Percentiles rank a stretch among this genome's conserved stretches.
These are phyloP conservation scores for Piloderma croceum DNA, from an alignment of 768 basidiomycete genomes.

Conservation along the genomic window DNA sequence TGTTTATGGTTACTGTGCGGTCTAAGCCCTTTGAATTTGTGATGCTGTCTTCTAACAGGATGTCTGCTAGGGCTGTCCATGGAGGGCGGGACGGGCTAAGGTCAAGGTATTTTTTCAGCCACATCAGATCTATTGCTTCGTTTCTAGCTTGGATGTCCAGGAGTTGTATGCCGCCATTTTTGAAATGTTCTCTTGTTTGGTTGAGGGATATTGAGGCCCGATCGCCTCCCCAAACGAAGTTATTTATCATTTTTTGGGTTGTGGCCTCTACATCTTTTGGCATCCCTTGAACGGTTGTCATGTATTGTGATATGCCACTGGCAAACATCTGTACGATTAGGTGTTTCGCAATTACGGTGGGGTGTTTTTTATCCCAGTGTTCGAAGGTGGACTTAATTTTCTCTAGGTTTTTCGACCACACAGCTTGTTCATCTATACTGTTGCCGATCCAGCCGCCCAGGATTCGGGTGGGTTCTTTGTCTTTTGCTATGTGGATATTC, in stretches of 20 bases:
- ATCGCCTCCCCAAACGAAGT: constrained; percentile 8
- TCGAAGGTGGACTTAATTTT: constrained; percentile 3
- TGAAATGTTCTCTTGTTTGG: constrained; percentile 13
- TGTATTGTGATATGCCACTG: constrained; percentile 21
- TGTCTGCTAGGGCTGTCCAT: constrained; percentile 27
- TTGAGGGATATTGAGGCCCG: constrained; percentile 2
- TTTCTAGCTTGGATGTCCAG: constrained; percentile 21
- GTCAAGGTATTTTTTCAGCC: constrained; percentile 19
- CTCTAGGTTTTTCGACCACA: constrained; percentile 9
- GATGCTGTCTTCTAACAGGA: constrained; percentile 4
- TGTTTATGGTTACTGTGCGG: constrained; percentile 7
- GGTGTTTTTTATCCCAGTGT: constrained; percentile 8
- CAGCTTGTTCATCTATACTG: neutral
- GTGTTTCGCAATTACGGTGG: constrained; percentile 10
- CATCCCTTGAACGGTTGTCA: constrained; percentile 23
- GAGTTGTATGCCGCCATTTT: constrained; percentile 19
- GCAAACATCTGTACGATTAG: constrained; percentile 18
- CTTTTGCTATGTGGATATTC: constrained; percentile 1
- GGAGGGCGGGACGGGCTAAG: constrained; percentile 12
- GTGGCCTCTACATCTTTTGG: constrained; percentile 9
- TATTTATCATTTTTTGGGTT: neutral
- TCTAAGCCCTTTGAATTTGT: constrained; percentile 3
- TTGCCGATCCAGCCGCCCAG: constrained; percentile 18
- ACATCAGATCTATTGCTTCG: constrained; percentile 16
- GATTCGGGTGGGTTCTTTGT: neutral